Evolutionary conservation across 2,329 filamentous ascomycete species (phyloP).

Genomic region (Monosporascus ibericus): DNA sequence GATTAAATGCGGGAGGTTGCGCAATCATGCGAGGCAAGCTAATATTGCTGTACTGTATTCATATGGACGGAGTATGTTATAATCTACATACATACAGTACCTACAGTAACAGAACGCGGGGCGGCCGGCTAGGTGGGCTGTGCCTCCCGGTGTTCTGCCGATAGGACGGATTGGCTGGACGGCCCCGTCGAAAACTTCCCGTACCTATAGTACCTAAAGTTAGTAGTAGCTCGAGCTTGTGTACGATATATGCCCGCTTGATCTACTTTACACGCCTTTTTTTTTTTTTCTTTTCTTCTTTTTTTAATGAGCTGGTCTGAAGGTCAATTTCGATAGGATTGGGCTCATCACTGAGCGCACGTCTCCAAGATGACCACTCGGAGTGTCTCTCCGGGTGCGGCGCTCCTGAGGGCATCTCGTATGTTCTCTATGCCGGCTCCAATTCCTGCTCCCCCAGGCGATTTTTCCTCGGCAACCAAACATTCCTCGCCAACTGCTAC

Average conservation of each 20-base stretch:
- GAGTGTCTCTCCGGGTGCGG: conserved; percentile 53
- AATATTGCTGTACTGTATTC: too few relatives aligned
- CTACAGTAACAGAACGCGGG: too few relatives aligned
- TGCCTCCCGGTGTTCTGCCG: too few relatives aligned
- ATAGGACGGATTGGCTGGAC: background rate
- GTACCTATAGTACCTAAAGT: too few relatives aligned
- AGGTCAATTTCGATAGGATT: conserved; percentile 3
- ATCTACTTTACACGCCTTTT: background rate
- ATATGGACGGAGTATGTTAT: too few relatives aligned
- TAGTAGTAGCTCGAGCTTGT: background rate
- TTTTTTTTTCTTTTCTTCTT: too few relatives aligned
- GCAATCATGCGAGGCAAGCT: too few relatives aligned
- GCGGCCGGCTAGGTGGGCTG: too few relatives aligned
- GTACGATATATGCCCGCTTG: too few relatives aligned
- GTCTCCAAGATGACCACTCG: conserved; percentile 18
- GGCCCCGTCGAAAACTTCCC: background rate
- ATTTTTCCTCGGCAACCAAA: conserved; percentile 39
- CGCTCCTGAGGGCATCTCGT: conserved; percentile 77
- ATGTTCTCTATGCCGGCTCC: conserved; percentile 82
- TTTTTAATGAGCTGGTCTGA: background rate
- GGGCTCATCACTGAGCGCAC: conserved; percentile 11
- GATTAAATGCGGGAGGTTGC: too few relatives aligned
- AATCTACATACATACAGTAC: too few relatives aligned
- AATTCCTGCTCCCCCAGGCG: conserved; percentile 54
- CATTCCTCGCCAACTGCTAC: conserved; percentile 65